A percentile compares a stretch with the other conserved stretches of the same genome.
Conservation (phyloP, 1,284 basidiomycete species). For the Inonotus hispidus region DNA sequence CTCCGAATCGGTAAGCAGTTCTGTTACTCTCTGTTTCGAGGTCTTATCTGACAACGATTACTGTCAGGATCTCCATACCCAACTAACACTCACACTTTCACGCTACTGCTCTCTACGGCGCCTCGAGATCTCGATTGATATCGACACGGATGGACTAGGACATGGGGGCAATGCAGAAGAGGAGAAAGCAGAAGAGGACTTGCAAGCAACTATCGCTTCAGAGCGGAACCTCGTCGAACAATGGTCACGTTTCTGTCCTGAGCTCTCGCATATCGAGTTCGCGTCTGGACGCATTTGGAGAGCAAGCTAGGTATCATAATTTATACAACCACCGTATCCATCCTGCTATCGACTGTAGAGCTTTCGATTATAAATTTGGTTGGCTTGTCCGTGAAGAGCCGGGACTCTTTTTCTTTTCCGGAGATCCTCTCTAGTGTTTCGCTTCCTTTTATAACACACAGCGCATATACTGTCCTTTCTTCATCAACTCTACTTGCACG, state of each 20-base stretch:
- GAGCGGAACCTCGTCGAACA: slow-evolving; percentile 15
- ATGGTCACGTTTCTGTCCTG: slow-evolving; percentile 11
- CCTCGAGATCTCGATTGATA: slow-evolving; percentile 8
- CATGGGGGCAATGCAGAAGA: background rate
- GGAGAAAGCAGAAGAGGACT: background rate
- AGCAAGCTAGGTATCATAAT: slow-evolving; percentile 1
- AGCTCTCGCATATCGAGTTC: slow-evolving; percentile 13
- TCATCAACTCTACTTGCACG: background rate
- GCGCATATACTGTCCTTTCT: background rate
- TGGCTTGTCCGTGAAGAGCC: background rate
- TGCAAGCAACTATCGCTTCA: slow-evolving; percentile 4
- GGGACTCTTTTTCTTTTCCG: background rate
- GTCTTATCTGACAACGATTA: background rate
- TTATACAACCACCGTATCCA: background rate
- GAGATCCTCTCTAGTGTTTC: background rate
- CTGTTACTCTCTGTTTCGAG: background rate
- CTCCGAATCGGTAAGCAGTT: slow-evolving; percentile 5
- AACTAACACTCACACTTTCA: slow-evolving; percentile 9
- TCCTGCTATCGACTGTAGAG: background rate
- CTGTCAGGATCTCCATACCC: slow-evolving; percentile 8
- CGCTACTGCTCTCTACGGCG: slow-evolving; percentile 7
- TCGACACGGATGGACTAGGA: background rate
- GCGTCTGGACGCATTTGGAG: slow-evolving; percentile 15
- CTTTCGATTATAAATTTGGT: background rate
- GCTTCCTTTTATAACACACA: background rate